Evolutionary conservation across 129 eudicot genomes (phyloP), one percentile per base, ranked within the genome.

Genomic region (Pseudognaphalium luteoalbum): DNA sequence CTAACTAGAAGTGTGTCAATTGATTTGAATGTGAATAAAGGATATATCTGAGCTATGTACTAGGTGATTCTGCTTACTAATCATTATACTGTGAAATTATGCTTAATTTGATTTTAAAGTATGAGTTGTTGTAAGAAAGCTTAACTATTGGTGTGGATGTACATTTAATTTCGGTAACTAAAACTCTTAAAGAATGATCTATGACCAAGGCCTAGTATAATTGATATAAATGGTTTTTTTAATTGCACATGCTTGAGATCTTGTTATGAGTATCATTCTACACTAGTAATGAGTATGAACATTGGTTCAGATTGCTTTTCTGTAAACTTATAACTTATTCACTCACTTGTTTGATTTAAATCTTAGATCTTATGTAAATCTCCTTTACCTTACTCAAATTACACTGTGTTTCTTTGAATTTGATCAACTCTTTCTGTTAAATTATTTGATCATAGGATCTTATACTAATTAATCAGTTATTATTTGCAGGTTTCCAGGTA

Each of bases 401-500:
- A 47, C 17, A 14, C 17, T 47, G 17, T 44, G 54, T 12, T 47
- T 12, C 16, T 12, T 47, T 47, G 3, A 47, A 14, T 0, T 47
- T 47, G 17, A 47, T 47, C 5, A 12, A 11, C 17, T 44, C 17
- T 2, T 47, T 47, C 1, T 47, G n/a, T 47, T 3, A 3, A 47
- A 47, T 47, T 4, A 47, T 5, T 12, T 11, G 5, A 44, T 47
- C 54, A 12, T 14, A 11, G 4, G 54, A 47, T 11, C 17, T 47
- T 47, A 12, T 14, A 47, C 19, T 37, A 15, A 28, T 21, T 60
- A 16, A 59, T 71, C 1, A 19, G 28, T 6, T 37, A 64, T 7
- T 0, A 28, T 66, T 0, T 72, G 73, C 80, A 82, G 86, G 86
- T 74, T 82, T 82, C 71, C 86, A 82, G 44, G 86, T 82, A 29